These are phyloP conservation scores for Hymenoscyphus repandus DNA, from an alignment of 2,329 filamentous ascomycete genomes.

Conservation along the genomic window DNA sequence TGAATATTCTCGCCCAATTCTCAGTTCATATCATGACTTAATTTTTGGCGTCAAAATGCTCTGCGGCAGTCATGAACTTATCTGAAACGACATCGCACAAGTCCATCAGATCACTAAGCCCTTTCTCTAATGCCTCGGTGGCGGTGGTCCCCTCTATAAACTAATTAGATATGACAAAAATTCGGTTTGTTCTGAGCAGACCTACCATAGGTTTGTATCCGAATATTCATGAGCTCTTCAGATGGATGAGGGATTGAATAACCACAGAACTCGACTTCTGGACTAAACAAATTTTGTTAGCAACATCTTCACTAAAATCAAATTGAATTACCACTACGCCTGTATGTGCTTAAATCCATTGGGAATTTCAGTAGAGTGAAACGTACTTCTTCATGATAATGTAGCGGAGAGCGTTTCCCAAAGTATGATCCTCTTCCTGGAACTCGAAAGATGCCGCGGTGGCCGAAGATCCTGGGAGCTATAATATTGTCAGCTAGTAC, in stretches of 20 bases:
- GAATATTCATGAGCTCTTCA: constrained; percentile 91
- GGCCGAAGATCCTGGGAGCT: constrained; percentile 82
- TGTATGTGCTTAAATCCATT: background rate
- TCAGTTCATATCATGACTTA: background rate
- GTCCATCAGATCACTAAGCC: constrained; percentile 80
- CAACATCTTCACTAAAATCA: background rate
- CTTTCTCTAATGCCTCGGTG: constrained; percentile 83
- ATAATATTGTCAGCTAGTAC: constrained; percentile 4
- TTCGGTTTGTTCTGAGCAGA: constrained; percentile 9
- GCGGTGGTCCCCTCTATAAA: constrained; percentile 70
- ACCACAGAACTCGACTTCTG: constrained; percentile 94
- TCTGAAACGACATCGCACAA: constrained; percentile 92
- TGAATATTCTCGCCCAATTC: background rate
- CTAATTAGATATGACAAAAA: constrained; percentile 11
- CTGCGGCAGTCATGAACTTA: constrained; percentile 54
- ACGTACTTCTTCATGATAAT: constrained; percentile 97
- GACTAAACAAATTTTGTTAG: constrained; percentile 45
- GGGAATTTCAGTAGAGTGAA: no score
- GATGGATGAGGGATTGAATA: constrained; percentile 97
- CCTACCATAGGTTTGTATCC: constrained; percentile 95
- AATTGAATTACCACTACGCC: background rate
- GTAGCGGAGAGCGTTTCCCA: constrained; percentile 90
- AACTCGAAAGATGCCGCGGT: constrained; percentile 95
- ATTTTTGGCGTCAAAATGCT: background rate
- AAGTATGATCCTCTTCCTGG: constrained; percentile 85